Percentiles rank a stretch among this genome's conserved stretches.
Evolutionary conservation across 106 monocot species (phyloP).

Genomic region (Narthecium ossifragum): DNA sequence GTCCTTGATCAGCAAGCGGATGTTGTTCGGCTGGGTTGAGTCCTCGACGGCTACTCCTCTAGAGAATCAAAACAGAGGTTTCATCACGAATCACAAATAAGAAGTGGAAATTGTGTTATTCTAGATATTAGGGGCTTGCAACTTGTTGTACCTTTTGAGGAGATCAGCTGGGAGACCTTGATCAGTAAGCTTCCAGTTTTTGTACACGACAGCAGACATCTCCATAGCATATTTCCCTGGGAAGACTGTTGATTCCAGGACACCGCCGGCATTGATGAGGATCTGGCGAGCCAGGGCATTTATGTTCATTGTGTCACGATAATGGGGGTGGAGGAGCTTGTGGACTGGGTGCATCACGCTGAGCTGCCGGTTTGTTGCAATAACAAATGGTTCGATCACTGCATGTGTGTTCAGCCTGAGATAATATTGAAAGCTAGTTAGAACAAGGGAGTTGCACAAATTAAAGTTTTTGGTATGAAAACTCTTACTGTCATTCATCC

Average conservation of each 20-base stretch:
- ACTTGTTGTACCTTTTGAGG: constrained; percentile 27
- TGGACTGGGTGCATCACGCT: constrained; percentile 47
- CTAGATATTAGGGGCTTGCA: neutral
- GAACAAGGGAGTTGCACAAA: neutral
- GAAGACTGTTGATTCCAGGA: constrained; percentile 43
- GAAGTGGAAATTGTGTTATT: neutral
- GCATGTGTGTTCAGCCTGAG: constrained; percentile 58
- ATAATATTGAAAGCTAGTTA: neutral
- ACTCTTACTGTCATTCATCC: no score
- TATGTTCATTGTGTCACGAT: constrained; percentile 61
- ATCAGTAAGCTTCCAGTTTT: constrained; percentile 39
- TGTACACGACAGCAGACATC: constrained; percentile 43
- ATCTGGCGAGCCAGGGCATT: constrained; percentile 47
- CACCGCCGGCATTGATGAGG: constrained; percentile 42
- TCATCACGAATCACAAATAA: neutral
- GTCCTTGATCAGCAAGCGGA: constrained; percentile 47
- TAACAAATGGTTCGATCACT: constrained; percentile 46
- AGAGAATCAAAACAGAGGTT: neutral
- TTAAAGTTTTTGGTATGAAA: neutral
- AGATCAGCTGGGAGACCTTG: constrained; percentile 45
- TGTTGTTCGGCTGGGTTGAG: constrained; percentile 15
- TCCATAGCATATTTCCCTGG: constrained; percentile 35
- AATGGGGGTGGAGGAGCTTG: constrained; percentile 54
- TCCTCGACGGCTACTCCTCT: constrained; percentile 60
- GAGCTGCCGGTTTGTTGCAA: constrained; percentile 50